phyloP scores from a whole-genome alignment of 257 asterid genomes.

The Scutellaria barbata region DNA sequence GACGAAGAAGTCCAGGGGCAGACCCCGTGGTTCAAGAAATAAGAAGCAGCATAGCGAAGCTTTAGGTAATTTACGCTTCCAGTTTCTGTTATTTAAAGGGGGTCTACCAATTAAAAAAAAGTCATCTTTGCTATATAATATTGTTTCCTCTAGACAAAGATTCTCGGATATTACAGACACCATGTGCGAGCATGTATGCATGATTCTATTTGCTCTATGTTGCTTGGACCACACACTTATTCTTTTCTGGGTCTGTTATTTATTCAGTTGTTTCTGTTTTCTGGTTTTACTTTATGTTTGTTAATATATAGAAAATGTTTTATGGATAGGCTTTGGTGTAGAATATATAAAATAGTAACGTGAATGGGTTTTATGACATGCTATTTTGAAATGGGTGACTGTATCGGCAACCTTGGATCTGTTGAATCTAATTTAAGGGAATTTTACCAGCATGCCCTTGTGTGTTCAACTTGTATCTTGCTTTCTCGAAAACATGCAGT shows the following conservation, averaged over 20 bases:
- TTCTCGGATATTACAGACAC: conserved; percentile 19
- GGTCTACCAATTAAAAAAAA: no score
- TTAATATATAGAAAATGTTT: conserved; percentile 23
- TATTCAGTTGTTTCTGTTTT: conserved; percentile 22
- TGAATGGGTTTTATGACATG: conserved; percentile 12
- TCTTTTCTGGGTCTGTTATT: conserved; percentile 24
- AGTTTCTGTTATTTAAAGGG: conserved; percentile 23
- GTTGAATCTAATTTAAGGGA: conserved; percentile 20
- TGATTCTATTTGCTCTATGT: conserved; percentile 29
- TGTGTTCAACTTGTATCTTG: conserved; percentile 19
- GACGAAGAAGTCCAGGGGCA: conserved; percentile 55
- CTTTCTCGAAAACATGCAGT: conserved; percentile 14
- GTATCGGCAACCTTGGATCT: conserved; percentile 37
- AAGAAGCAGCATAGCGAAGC: conserved; percentile 43
- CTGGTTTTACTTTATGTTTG: conserved; percentile 27
- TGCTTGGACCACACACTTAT: conserved; percentile 31
- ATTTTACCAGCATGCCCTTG: conserved; percentile 39
- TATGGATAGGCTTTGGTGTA: conserved; percentile 23
- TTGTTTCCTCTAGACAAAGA: conserved; percentile 20
- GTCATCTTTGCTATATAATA: conserved; percentile 25
- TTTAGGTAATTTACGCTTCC: conserved; percentile 40
- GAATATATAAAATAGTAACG: conserved; percentile 34
- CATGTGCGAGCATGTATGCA: conserved; percentile 22
- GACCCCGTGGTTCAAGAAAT: conserved; percentile 61
- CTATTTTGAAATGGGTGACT: conserved; percentile 20